Evolutionary conservation across 2,329 filamentous ascomycete genomes (phyloP).

Genomic region (Xylariaceae sp.): DNA sequence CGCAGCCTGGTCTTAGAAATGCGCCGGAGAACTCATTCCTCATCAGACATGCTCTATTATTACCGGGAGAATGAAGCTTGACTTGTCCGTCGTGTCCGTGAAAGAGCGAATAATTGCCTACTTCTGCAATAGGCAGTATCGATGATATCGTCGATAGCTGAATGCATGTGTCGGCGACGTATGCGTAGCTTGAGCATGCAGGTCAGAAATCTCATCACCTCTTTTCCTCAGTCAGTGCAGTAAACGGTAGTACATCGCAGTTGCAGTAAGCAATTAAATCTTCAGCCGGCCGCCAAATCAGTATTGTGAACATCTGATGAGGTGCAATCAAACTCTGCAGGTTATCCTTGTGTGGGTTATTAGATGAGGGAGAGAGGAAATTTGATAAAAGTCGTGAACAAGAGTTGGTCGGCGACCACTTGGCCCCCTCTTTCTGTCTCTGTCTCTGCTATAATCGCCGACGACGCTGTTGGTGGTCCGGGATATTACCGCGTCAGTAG

Average conservation of each 20-base stretch:
- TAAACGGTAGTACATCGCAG: background rate
- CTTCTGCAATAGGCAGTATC: slow-evolving; percentile 6
- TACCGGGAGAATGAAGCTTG: background rate
- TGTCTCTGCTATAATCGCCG: background rate
- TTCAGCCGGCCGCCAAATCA: slow-evolving; percentile 6
- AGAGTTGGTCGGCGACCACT: slow-evolving; percentile 25
- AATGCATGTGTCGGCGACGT: background rate
- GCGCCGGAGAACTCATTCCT: background rate
- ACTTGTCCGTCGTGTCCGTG: slow-evolving; percentile 13
- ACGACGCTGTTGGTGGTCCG: background rate
- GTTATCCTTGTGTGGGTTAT: slow-evolving; percentile 27
- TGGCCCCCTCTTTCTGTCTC: slow-evolving; percentile 3
- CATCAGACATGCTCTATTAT: too few relatives aligned
- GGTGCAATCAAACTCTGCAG: slow-evolving; percentile 31
- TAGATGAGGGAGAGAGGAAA: background rate
- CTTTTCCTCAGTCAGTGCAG: background rate
- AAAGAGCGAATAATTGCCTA: slow-evolving; percentile 2
- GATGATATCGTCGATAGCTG: slow-evolving; percentile 2
- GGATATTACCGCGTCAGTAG: slow-evolving; percentile 3
- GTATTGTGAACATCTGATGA: slow-evolving; percentile 16
- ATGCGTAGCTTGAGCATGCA: slow-evolving; percentile 18
- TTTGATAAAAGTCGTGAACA: slow-evolving; percentile 10
- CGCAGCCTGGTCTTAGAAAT: background rate
- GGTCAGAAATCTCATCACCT: slow-evolving; percentile 12
- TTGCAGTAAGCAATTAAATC: slow-evolving; percentile 5